These are phyloP conservation scores for Colletotrichum sp. DNA, from an alignment of 2,329 filamentous ascomycete genomes.

Conservation along the genomic window DNA sequence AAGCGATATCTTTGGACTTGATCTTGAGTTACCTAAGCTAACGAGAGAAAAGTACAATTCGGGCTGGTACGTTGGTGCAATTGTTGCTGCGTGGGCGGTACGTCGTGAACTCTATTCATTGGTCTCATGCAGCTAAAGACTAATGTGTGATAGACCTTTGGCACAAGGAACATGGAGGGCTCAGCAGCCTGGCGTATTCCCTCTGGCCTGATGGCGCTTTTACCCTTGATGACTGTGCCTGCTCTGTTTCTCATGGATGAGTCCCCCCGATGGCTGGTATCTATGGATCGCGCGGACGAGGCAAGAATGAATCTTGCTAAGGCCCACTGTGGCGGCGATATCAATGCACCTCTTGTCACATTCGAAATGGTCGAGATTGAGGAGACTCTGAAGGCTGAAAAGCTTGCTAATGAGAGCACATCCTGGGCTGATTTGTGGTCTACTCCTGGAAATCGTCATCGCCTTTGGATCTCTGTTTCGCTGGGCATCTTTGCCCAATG, in stretches of 20 bases:
- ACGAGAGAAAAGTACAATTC: neutral
- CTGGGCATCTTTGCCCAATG: conserved; percentile 34
- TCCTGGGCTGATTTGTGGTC: conserved; percentile 22
- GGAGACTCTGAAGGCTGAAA: conserved; percentile 22
- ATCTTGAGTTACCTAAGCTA: neutral
- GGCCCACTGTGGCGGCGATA: conserved; percentile 30
- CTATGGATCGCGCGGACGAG: conserved; percentile 28
- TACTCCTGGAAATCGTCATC: conserved; percentile 31
- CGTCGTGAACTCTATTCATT: neutral
- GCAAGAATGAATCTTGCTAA: conserved; percentile 28
- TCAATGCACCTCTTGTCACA: conserved; percentile 12
- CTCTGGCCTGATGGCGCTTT: conserved; percentile 51
- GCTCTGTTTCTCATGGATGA: conserved; percentile 31
- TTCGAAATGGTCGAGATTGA: conserved; percentile 29
- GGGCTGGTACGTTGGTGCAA: conserved; percentile 25
- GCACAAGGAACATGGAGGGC: conserved; percentile 41
- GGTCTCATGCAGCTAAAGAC: rapidly evolving
- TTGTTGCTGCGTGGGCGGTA: conserved; percentile 29
- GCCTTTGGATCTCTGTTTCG: conserved; percentile 31
- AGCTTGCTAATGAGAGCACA: neutral
- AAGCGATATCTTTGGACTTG: neutral
- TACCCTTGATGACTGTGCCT: conserved; percentile 37
- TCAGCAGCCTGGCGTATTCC: conserved; percentile 57
- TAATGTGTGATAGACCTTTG: conserved; percentile 35
- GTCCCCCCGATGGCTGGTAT: conserved; percentile 33